Evolutionary conservation across 768 basidiomycete species (phyloP).

Genomic region (Lyophyllum decastes): DNA sequence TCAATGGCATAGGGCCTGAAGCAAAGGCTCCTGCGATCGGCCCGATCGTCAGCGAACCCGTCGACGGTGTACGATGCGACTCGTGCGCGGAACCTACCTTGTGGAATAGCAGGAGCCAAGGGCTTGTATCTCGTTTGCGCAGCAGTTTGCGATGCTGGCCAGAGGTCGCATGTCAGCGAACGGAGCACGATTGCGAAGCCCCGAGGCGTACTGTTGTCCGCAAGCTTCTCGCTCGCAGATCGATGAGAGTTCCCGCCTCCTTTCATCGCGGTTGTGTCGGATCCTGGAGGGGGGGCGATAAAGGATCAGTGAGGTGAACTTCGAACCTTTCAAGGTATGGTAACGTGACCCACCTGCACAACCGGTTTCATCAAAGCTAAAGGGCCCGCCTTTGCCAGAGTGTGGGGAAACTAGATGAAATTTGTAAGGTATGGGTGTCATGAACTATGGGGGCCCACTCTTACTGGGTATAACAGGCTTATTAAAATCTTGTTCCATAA

Average conservation of each 20-base stretch:
- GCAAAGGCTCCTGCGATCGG: background rate
- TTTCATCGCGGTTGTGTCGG: slow-evolving; percentile 14
- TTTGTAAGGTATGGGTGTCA: background rate
- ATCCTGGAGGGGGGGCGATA: slow-evolving; percentile 6
- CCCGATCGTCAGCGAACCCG: slow-evolving; percentile 22
- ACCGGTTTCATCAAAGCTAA: slow-evolving; percentile 7
- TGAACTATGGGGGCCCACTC: background rate
- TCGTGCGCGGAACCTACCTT: background rate
- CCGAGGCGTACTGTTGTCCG: slow-evolving; percentile 22
- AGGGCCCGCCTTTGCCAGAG: slow-evolving; percentile 11
- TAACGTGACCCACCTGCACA: slow-evolving; percentile 14
- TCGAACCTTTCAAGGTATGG: background rate
- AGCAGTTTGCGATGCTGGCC: slow-evolving; percentile 18
- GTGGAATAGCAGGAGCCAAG: background rate
- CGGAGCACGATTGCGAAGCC: slow-evolving; percentile 18
- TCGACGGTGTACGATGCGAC: background rate
- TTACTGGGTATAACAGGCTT: slow-evolving; percentile 15
- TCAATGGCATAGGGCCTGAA: background rate
- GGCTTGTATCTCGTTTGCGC: slow-evolving; percentile 5
- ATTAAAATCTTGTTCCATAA: slow-evolving; percentile 5
- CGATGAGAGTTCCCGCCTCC: slow-evolving; percentile 16
- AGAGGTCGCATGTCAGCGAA: slow-evolving; percentile 20
- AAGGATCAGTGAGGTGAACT: slow-evolving; percentile 7
- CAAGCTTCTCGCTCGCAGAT: slow-evolving; percentile 10
- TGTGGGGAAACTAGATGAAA: slow-evolving; percentile 4